Evolutionary conservation across 2,329 filamentous ascomycete genomes (phyloP).

Genomic region (Delphinella strobiligena): DNA sequence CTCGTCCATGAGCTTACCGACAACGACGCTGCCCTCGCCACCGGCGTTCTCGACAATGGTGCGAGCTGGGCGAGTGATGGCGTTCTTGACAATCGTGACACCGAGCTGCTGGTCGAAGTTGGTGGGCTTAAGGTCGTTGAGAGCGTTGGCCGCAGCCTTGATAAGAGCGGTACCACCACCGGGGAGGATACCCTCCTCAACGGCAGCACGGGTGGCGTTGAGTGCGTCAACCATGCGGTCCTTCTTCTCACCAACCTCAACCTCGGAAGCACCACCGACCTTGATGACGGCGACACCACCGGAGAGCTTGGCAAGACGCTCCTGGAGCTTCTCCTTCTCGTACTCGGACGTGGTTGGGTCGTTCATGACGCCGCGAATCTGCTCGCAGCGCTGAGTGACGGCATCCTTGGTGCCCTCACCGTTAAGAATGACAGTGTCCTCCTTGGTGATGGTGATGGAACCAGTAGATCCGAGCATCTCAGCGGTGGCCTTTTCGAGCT

Average conservation of each 20-base stretch:
- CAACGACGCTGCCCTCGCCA: constrained; percentile 86
- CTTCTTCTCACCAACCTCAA: constrained; percentile 99
- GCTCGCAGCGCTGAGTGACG: constrained; percentile 92
- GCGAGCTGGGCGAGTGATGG: constrained; percentile 88
- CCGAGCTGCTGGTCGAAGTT: constrained; percentile 99
- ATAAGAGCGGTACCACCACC: constrained; percentile 96
- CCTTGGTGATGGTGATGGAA: constrained; percentile 99
- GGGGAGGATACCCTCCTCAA: constrained; percentile 97
- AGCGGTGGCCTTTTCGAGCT: constrained; percentile 93
- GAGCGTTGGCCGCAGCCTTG: constrained; percentile 87
- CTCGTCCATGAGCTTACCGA: constrained; percentile 97
- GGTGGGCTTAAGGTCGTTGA: constrained; percentile 67
- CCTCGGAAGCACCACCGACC: constrained; percentile 93
- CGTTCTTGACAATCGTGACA: constrained; percentile 94
- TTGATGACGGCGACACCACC: constrained; percentile 99
- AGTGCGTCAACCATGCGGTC: constrained; percentile 97
- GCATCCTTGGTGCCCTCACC: constrained; percentile 90
- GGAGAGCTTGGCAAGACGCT: constrained; percentile 97
- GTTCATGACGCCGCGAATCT: constrained; percentile 93
- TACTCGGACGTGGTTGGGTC: constrained; percentile 95
- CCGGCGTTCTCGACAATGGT: constrained; percentile 98
- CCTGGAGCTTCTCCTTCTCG: constrained; percentile 99
- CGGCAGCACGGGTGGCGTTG: constrained; percentile 93
- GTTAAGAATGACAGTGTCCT: constrained; percentile 98
- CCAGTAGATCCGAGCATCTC: constrained; percentile 96